Conservation (phyloP, 495 filamentous ascomycete species). For the Parathielavia appendiculata region DNA sequence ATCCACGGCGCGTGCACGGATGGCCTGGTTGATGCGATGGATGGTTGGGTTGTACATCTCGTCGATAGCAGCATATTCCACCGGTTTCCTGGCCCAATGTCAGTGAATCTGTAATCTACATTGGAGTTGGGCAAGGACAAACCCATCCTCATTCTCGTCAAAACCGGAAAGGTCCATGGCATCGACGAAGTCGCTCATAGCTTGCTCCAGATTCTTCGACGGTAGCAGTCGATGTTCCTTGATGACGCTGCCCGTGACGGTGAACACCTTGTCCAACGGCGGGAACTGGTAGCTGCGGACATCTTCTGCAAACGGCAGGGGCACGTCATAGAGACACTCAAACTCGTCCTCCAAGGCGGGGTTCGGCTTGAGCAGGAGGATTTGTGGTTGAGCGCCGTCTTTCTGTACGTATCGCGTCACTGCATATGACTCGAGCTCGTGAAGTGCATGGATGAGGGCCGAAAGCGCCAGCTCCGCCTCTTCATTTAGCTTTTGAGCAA, state of each 20-base stretch:
- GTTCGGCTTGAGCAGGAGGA: slow-evolving; percentile 78
- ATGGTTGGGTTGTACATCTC: slow-evolving; percentile 88
- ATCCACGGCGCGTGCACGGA: slow-evolving; percentile 74
- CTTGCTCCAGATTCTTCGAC: slow-evolving; percentile 60
- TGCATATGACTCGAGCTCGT: slow-evolving; percentile 80
- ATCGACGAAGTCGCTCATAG: slow-evolving; percentile 90
- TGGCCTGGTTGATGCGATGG: slow-evolving; percentile 80
- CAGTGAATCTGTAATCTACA: slow-evolving; percentile 19
- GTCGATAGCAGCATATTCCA: slow-evolving; percentile 72
- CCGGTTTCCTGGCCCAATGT: slow-evolving; percentile 49
- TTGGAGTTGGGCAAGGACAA: slow-evolving; percentile 17
- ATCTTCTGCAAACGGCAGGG: slow-evolving; percentile 93
- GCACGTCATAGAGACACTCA: slow-evolving; percentile 85
- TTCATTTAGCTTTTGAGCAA: slow-evolving; percentile 66
- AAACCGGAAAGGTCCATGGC: slow-evolving; percentile 77
- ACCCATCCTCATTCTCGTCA: slow-evolving; percentile 64
- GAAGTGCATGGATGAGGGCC: slow-evolving; percentile 82
- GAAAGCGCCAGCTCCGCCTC: slow-evolving; percentile 78
- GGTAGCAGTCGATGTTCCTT: slow-evolving; percentile 86
- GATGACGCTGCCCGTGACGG: slow-evolving; percentile 78
- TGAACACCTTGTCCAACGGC: slow-evolving; percentile 80
- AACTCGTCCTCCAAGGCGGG: slow-evolving; percentile 73
- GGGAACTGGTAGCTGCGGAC: slow-evolving; percentile 84
- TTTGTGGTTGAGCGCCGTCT: slow-evolving; percentile 65
- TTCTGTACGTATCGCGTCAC: slow-evolving; percentile 81